These are phyloP conservation scores for Capillidium heterosporum DNA, from an alignment of 371 early-diverging fungal genomes.

Conservation along the genomic window DNA sequence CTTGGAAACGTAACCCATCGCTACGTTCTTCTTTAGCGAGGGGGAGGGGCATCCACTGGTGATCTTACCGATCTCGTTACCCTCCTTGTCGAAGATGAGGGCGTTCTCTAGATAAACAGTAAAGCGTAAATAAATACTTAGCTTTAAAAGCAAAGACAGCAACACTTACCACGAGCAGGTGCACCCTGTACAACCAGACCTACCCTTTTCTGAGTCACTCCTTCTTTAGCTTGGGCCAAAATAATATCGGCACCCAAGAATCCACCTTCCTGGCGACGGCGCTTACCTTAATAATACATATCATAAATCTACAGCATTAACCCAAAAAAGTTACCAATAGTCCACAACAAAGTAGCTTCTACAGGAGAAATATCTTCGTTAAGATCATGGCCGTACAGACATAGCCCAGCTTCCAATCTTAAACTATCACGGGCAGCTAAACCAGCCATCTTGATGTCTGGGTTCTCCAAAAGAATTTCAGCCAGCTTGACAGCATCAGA, in stretches of 20 bases:
- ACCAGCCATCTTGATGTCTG: constrained; percentile 81
- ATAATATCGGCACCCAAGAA: constrained; percentile 85
- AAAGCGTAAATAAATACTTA: not conserved
- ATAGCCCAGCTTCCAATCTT: constrained; percentile 91
- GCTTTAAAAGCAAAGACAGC: not conserved
- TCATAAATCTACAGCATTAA: not conserved
- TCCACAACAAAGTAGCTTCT: constrained; percentile 90
- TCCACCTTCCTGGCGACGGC: constrained; percentile 76
- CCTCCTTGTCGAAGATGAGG: constrained; percentile 40
- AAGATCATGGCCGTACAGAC: constrained; percentile 91
- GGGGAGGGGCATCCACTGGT: constrained; percentile 93
- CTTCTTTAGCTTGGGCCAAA: constrained; percentile 70
- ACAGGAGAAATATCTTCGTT: constrained; percentile 82
- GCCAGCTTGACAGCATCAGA: constrained; percentile 45
- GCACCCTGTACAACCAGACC: constrained; percentile 88
- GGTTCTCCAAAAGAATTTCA: constrained; percentile 41
- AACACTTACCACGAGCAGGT: constrained; percentile 56
- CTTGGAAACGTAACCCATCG: constrained; percentile 85
- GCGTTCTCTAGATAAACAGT: constrained; percentile 33
- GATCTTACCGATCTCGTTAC: constrained; percentile 31
- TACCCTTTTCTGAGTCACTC: constrained; percentile 60
- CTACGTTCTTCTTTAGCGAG: constrained; percentile 83
- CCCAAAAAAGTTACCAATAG: constrained; percentile 38
- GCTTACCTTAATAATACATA: constrained; percentile 20
- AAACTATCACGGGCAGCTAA: constrained; percentile 89